phyloP scores from a whole-genome alignment of 345 rosid genomes.

The Melaleuca alternifolia region DNA sequence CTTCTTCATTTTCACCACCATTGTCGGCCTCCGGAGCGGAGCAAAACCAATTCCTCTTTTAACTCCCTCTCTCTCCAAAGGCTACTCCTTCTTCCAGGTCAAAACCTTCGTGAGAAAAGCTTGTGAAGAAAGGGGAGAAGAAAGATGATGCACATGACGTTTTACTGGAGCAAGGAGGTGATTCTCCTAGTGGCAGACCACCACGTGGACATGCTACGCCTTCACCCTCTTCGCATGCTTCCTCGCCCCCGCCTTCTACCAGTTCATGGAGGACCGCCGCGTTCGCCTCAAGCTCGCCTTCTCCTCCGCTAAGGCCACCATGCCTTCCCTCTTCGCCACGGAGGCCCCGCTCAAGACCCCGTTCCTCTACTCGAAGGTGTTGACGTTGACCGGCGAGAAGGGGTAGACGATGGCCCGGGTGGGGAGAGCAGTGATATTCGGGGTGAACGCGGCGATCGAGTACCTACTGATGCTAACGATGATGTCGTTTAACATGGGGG shows the following conservation, averaged over 20 bases:
- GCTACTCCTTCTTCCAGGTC: neutral
- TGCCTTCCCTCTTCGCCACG: neutral
- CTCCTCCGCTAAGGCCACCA: neutral
- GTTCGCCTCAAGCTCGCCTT: conserved; percentile 24
- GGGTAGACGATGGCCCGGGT: neutral
- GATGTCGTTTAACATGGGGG: conserved; percentile 89
- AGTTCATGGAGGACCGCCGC: conserved; percentile 52
- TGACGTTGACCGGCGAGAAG: neutral
- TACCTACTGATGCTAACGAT: conserved; percentile 71
- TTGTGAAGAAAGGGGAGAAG: neutral
- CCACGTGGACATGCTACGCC: conserved; percentile 45
- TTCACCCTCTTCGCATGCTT: conserved; percentile 64
- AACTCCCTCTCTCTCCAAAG: neutral
- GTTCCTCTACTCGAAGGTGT: neutral
- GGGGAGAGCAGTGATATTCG: conserved; percentile 1
- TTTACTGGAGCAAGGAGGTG: conserved; percentile 74
- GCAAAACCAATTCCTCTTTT: neutral
- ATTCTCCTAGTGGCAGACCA: conserved; percentile 70
- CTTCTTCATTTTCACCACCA: neutral
- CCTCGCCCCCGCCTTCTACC: conserved; percentile 51
- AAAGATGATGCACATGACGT: conserved; percentile 96
- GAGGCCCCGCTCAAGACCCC: neutral
- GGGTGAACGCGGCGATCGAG: conserved; percentile 56
- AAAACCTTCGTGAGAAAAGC: neutral
- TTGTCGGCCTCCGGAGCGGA: neutral